Conservation (phyloP, 345 rosid genomes). For the Trapa bicornis region DNA sequence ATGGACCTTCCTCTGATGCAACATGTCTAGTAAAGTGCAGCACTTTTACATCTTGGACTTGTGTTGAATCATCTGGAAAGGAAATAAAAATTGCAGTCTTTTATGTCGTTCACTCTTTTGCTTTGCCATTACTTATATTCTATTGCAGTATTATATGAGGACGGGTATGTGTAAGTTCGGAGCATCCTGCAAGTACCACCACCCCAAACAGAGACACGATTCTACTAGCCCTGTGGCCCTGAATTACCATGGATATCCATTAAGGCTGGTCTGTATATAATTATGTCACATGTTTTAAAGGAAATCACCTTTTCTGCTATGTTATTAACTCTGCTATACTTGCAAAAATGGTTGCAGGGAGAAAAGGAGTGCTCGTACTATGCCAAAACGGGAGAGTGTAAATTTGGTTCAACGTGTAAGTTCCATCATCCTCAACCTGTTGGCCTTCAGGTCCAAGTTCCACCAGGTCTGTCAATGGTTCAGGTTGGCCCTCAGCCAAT, state of each 20-base stretch:
- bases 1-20: not conserved
- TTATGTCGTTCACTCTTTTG: not conserved
- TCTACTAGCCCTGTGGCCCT: conserved; percentile 37
- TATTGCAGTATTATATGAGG: conserved; percentile 63
- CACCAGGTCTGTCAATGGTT: conserved; percentile 21
- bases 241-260: conserved; percentile 65
- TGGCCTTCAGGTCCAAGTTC: conserved; percentile 33
- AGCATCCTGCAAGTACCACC: conserved; percentile 86
- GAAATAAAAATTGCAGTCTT: not conserved
- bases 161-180: conserved; percentile 91
- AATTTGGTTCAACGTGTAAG: conserved; percentile 74
- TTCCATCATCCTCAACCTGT: conserved; percentile 77
- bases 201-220: conserved; percentile 66
- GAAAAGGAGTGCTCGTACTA: conserved; percentile 84
- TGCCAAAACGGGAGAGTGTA: conserved; percentile 81
- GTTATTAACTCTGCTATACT: not conserved
- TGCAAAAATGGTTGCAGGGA: conserved; percentile 37
- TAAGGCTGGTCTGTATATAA: conserved; percentile 63
- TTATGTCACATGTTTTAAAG: not conserved
- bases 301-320: not conserved
- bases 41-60: not conserved
- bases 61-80: not conserved
- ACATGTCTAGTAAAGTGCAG: not conserved
- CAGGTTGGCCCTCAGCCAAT: conserved; percentile 35
- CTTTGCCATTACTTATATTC: not conserved